Conservation (phyloP, 2,329 filamentous ascomycete species). For the Fusarium nanum region DNA sequence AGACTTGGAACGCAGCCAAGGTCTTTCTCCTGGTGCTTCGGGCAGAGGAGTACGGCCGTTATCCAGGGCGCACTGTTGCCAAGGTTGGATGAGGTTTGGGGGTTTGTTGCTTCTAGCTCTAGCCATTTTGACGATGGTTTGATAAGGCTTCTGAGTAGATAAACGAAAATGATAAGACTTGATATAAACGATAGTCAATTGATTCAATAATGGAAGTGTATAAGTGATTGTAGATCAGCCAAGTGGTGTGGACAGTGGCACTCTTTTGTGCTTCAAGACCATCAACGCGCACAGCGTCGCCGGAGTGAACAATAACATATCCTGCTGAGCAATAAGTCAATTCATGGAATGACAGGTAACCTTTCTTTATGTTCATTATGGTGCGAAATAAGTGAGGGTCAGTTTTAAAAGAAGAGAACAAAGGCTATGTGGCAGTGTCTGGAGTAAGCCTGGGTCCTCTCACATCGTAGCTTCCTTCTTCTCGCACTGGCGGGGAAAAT, state of each 20-base stretch:
- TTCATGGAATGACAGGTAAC: neutral
- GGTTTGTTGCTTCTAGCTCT: neutral
- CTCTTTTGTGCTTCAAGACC: neutral
- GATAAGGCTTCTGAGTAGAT: neutral
- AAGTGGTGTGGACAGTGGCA: neutral
- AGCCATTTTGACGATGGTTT: neutral
- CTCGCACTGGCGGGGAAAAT: too few species aligned
- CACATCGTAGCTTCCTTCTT: neutral
- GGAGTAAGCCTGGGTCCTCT: neutral
- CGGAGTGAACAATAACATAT: neutral
- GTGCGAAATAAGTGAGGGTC: neutral
- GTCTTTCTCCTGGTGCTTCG: neutral
- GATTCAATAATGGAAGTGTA: neutral
- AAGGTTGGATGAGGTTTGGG: neutral
- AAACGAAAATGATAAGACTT: fast-evolving
- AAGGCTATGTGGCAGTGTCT: neutral
- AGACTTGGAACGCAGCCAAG: neutral
- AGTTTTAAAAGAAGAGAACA: neutral
- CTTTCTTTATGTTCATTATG: neutral
- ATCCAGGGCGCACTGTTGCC: conserved; percentile 9
- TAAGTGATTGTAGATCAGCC: neutral
- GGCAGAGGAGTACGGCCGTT: conserved; percentile 8
- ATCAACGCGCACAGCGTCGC: too few species aligned
- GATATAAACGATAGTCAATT: fast-evolving
- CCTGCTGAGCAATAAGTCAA: neutral